Base-by-base conservation (phyloP, 2,329 filamentous ascomycete genomes). In the Helotiales sp. region DNA sequence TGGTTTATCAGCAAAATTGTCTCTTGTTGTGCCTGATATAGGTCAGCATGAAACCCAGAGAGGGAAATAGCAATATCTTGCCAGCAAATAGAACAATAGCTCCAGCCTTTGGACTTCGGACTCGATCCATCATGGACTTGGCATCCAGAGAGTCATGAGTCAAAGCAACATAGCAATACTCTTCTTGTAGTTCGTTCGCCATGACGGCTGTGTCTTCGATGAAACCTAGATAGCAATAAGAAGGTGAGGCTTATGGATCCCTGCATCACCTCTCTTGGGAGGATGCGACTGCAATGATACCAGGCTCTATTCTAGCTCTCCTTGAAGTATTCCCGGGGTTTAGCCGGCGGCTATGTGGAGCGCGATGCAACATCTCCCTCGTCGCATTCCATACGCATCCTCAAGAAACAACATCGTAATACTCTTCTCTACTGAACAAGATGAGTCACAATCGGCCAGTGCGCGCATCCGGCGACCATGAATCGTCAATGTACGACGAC, bases 61-160 rank as follows among this genome's bases (percentile, higher is more conserved):
- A 24, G 27, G 47, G 38, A 31, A 17, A 25, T 25, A 44, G 25
- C 48, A 58, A 55, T 47, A 25, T 40, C 73, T 63, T 77, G 86
- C 89, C 89, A 57, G 87, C 86, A 71, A 93, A 93, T 31, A 92
- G 69, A 9, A 93, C 88, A 49, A 91, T 88, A 12, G 89, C 89
- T 5, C 89, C 89, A 10, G 89, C 89, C 66, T 85, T 81, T 19
- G 88, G 86, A 66, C 83, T 90, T 63, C 88, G 86, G 22, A 95
- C 89, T 47, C 78, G 80, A 64, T 86, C 77, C 73, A 91, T 87
- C 29, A 83, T 76, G 5, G 77, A 67, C 19, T 79, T 76, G 19
- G 81, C 74, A 68, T 86, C 78, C 58, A 95, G 81, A 40, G 77
- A 72, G 33, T 82, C 74, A 60, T 85, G 76, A 2, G 89, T 92